These are phyloP conservation scores for Rhodamnia argentea DNA, from an alignment of 345 rosid genomes.

Conservation along the genomic window DNA sequence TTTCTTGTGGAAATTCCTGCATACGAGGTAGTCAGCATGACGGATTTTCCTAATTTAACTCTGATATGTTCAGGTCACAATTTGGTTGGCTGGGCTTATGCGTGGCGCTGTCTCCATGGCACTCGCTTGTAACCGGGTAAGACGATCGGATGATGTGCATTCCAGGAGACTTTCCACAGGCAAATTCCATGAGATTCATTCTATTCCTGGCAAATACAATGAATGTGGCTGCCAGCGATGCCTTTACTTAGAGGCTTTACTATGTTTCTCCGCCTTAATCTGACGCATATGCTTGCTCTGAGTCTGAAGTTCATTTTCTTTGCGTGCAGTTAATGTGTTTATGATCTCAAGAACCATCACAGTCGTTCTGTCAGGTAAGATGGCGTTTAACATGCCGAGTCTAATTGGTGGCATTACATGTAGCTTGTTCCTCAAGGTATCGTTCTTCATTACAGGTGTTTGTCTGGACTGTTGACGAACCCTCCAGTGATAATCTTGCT, in stretches of 20 bases:
- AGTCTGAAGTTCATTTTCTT: neutral
- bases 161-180: neutral
- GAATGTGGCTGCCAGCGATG: too few species aligned
- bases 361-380: constrained; percentile 28
- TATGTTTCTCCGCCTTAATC: neutral
- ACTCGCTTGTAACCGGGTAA: neutral
- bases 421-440: neutral
- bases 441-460: constrained; percentile 10
- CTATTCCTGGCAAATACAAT: too few species aligned
- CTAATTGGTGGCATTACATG: neutral
- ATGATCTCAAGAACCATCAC: constrained; percentile 39
- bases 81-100: neutral
- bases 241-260: neutral
- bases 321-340: constrained; percentile 23
- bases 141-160: neutral
- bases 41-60: too few species aligned
- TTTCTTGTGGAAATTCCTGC: neutral
- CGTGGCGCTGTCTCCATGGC: neutral
- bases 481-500: constrained; percentile 22
- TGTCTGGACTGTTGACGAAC: constrained; percentile 15
- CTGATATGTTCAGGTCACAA: neutral
- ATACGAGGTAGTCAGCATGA: too few species aligned
- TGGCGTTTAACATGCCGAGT: neutral
- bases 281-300: too few species aligned
- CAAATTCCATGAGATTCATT: neutral